A percentile compares a stretch with the other conserved stretches of the same genome.
These are phyloP conservation scores for Taxillus chinensis DNA, from an alignment of 164 flowering plant species.

Conservation along the genomic window DNA sequence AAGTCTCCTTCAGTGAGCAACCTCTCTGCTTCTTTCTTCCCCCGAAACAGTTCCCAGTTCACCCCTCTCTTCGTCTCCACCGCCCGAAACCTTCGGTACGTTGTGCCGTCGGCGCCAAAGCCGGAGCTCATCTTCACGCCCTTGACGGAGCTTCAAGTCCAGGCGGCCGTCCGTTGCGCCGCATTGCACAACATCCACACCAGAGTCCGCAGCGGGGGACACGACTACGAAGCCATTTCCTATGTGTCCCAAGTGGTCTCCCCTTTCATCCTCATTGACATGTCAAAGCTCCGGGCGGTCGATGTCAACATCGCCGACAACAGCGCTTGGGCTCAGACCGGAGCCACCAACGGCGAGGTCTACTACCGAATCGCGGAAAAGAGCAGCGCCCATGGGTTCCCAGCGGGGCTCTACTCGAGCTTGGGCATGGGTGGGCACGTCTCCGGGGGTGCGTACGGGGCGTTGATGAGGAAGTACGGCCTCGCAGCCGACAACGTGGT, in stretches of 20 bases:
- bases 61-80: background rate
- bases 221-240: conserved; percentile 5
- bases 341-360: conserved; percentile 4
- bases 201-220: conserved; percentile 5
- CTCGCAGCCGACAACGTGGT: conserved; percentile 1
- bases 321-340: conserved; percentile 1
- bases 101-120: background rate
- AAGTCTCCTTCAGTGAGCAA: no score
- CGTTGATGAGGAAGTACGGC: conserved; percentile 5
- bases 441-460: conserved; percentile 4
- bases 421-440: conserved; percentile 4
- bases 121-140: conserved; percentile 2
- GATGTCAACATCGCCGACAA: background rate
- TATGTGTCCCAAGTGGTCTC: background rate
- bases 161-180: conserved; percentile 2
- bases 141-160: background rate
- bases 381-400: background rate
- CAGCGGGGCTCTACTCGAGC: conserved; percentile 5
- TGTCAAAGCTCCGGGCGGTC: conserved; percentile 1
- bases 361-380: conserved; percentile 2
- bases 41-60: background rate
- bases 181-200: background rate
- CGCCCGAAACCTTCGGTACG: conserved; percentile 2
- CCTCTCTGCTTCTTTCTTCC: background rate
- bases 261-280: conserved; percentile 1